Conservation (phyloP, 2,329 filamentous ascomycete species). For the Cercospora sojina region DNA sequence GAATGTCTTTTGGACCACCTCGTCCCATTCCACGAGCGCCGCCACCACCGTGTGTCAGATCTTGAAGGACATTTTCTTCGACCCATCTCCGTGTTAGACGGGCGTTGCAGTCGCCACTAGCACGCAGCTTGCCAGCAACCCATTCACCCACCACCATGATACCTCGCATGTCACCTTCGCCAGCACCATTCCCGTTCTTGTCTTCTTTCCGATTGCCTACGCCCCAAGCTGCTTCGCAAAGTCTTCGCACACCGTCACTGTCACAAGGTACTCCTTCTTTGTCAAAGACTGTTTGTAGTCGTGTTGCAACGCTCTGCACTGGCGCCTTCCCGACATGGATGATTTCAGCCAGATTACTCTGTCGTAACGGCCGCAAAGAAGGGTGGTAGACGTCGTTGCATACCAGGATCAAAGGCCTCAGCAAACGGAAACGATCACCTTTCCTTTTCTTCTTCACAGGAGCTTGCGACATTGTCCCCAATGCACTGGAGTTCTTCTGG, state of each 20-base stretch:
- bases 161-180: constrained; percentile 73
- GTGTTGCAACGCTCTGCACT: constrained; percentile 77
- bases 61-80: constrained; percentile 67
- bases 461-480: constrained; percentile 39
- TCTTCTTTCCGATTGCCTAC: constrained; percentile 70
- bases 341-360: constrained; percentile 80
- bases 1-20: constrained; percentile 71
- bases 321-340: constrained; percentile 88
- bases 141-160: constrained; percentile 86
- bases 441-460: constrained; percentile 59
- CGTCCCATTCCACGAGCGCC: constrained; percentile 70
- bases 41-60: constrained; percentile 68
- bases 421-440: constrained; percentile 80
- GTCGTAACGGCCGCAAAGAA: constrained; percentile 79
- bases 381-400: constrained; percentile 98
- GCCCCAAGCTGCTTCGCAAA: constrained; percentile 82
- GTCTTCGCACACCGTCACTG: constrained; percentile 78
- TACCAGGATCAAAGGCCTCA: constrained; percentile 86
- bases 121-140: constrained; percentile 70
- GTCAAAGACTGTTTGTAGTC: constrained; percentile 80
- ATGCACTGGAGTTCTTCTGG: constrained; percentile 67
- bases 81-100: constrained; percentile 73
- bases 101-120: constrained; percentile 42
- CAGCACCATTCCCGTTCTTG: constrained; percentile 53
- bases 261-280: constrained; percentile 88